Evolutionary conservation across 768 basidiomycete genomes (phyloP).

Genomic region (Lactarius tabidus): DNA sequence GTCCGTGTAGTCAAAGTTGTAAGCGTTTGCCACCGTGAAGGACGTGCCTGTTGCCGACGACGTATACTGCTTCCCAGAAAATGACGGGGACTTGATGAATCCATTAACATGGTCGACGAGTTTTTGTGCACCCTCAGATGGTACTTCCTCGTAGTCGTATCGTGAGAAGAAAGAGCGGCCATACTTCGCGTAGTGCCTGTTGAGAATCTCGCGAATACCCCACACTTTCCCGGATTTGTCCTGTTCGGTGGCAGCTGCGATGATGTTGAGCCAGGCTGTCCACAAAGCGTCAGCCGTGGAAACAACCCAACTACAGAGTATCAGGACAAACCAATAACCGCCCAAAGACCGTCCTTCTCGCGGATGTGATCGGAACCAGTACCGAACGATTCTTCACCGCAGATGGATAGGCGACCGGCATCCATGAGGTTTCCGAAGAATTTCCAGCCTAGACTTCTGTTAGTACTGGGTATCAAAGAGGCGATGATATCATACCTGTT

Average conservation of each 20-base stretch:
- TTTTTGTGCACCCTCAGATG: constrained; percentile 83
- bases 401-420: constrained; percentile 94
- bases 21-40: constrained; percentile 73
- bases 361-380: constrained; percentile 99
- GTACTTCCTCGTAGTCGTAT: constrained; percentile 98
- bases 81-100: constrained; percentile 60
- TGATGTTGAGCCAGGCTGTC: constrained; percentile 94
- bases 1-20: constrained; percentile 95
- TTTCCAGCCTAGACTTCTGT: constrained; percentile 75
- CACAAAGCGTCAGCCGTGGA: neutral
- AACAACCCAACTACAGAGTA: neutral
- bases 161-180: constrained; percentile 98
- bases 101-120: constrained; percentile 76
- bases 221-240: constrained; percentile 59
- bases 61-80: constrained; percentile 62
- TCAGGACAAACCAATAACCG: constrained; percentile 71
- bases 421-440: constrained; percentile 99
- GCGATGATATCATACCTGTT: constrained; percentile 55
- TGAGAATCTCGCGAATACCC: constrained; percentile 88
- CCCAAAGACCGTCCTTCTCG: constrained; percentile 99
- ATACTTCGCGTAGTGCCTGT: constrained; percentile 85
- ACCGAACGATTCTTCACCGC: constrained; percentile 98
- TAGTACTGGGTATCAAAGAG: neutral
- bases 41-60: constrained; percentile 62
- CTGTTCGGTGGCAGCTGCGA: constrained; percentile 80